These are phyloP conservation scores for Chalciporus piperatus DNA, from an alignment of 768 basidiomycete genomes.

Conservation along the genomic window DNA sequence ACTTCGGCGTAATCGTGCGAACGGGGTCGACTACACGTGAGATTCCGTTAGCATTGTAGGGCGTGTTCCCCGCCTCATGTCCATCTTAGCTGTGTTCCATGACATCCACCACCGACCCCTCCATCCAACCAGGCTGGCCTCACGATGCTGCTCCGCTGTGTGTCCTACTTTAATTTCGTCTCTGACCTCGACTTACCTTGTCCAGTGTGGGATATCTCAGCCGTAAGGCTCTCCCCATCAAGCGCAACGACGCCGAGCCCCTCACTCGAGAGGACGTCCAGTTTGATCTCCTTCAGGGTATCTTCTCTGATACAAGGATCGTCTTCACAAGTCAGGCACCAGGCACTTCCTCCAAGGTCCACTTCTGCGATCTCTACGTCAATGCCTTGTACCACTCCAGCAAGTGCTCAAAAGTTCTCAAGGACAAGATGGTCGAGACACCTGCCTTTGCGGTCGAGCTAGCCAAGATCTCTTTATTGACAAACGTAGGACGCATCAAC, in stretches of 20 bases:
- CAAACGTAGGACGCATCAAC: constrained; percentile 89
- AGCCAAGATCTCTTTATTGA: constrained; percentile 79
- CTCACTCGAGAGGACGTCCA: constrained; percentile 83
- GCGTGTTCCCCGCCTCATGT: constrained; percentile 28
- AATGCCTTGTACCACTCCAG: constrained; percentile 75
- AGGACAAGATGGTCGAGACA: constrained; percentile 83
- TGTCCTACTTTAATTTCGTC: constrained; percentile 23
- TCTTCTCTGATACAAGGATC: constrained; percentile 66
- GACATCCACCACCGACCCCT: constrained; percentile 42
- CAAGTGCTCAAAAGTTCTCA: constrained; percentile 85
- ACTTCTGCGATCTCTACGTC: constrained; percentile 82
- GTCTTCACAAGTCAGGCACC: constrained; percentile 71
- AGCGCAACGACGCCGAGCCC: constrained; percentile 79
- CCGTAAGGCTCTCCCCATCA: constrained; percentile 68
- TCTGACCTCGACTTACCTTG: constrained; percentile 16
- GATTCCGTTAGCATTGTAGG: constrained; percentile 21
- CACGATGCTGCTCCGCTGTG: constrained; percentile 55
- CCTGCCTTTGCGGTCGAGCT: constrained; percentile 77
- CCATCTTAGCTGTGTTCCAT: constrained; percentile 38
- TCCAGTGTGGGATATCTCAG: constrained; percentile 57
- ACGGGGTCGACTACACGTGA: constrained; percentile 33
- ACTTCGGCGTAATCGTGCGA: constrained; percentile 28
- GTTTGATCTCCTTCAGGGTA: constrained; percentile 76
- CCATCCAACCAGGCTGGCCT: constrained; percentile 38
- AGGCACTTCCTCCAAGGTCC: constrained; percentile 49